Evolutionary conservation across 306 rosid species (phyloP), one percentile per base, ranked within the genome.

Genomic region (Citrullus mucosospermus): DNA sequence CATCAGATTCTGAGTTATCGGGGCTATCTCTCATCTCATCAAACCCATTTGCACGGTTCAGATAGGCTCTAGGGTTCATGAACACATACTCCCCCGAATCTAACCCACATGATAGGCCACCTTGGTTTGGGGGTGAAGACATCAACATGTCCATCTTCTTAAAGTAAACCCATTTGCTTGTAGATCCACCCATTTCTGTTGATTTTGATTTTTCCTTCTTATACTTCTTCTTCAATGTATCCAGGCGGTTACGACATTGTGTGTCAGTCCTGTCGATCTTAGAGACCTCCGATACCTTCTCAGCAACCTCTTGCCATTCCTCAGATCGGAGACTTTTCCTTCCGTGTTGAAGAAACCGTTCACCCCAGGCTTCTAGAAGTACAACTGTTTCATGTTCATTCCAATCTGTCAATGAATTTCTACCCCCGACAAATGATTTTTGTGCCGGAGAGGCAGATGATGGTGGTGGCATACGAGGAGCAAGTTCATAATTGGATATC

Each of bases 271-370:
- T 91, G 56, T 90, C 93, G 50, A 88, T 60, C 78, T 89, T 90
- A 34, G 97, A 93, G 69, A 89, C 90, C 83, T 89, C 89, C 3
- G 92, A 88, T 15, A 93, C 98, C 86, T 86, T 89, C 68, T 90
- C 96, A 4, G 97, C 92, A 76, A 93, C 97, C 85, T 92, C 90
- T 80, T 89, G 91, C 98, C 98, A 93, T 78, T 93, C 98, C 83
- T 93, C 97, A 28, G 89, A 85, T 79, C 97, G 87, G 70, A 93
- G 96, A 70, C 97, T 93, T 89, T 92, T 93, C 87, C 93, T 93
- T 56, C 91, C 94, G 55, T 83, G 91, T 68, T 84, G 96, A 76
- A 93, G 89, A 88, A 93, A 91, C 80, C 87, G 87, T 51, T 90
- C 88, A 30, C 97, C 98, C 97, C 97, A 93, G 51, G 92, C 91